Evolutionary conservation across 2,329 filamentous ascomycete genomes (phyloP).

Genomic region (Colletotrichum sp.): DNA sequence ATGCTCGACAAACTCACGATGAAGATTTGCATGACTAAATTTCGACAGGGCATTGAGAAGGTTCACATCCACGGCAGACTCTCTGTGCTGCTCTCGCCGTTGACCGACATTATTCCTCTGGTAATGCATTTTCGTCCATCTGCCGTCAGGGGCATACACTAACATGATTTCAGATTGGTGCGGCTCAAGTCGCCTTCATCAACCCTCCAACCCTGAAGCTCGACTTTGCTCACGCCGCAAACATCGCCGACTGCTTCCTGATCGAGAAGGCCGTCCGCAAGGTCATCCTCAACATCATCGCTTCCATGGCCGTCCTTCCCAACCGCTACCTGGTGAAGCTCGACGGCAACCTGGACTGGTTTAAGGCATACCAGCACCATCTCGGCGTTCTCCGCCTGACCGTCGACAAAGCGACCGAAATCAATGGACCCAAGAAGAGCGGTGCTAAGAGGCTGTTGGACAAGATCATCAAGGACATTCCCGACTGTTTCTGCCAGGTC

Average conservation of each 20-base stretch:
- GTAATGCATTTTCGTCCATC: slow-evolving; percentile 30
- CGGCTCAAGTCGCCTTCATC: slow-evolving; percentile 53
- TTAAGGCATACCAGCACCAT: slow-evolving; percentile 50
- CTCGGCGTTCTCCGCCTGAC: slow-evolving; percentile 49
- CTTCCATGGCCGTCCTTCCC: slow-evolving; percentile 49
- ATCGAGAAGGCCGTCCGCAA: slow-evolving; percentile 49
- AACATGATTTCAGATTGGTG: slow-evolving; percentile 43
- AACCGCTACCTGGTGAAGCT: slow-evolving; percentile 56
- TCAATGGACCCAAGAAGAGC: slow-evolving; percentile 34
- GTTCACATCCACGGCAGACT: slow-evolving; percentile 49
- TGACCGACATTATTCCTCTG: slow-evolving; percentile 50
- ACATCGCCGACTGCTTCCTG: slow-evolving; percentile 45
- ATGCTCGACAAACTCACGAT: neutral
- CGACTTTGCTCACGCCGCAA: slow-evolving; percentile 51
- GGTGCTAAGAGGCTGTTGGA: slow-evolving; percentile 41
- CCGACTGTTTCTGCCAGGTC: slow-evolving; percentile 52
- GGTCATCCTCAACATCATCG: slow-evolving; percentile 47
- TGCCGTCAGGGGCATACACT: neutral
- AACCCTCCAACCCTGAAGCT: slow-evolving; percentile 50
- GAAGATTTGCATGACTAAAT: neutral
- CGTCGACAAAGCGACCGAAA: slow-evolving; percentile 42
- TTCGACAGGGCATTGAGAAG: slow-evolving; percentile 46
- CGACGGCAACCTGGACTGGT: slow-evolving; percentile 49
- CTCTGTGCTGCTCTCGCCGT: slow-evolving; percentile 46
- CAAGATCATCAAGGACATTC: slow-evolving; percentile 49